Base-by-base conservation (phyloP, 2,329 filamentous ascomycete genomes). In the Dactylellina cionopaga region DNA sequence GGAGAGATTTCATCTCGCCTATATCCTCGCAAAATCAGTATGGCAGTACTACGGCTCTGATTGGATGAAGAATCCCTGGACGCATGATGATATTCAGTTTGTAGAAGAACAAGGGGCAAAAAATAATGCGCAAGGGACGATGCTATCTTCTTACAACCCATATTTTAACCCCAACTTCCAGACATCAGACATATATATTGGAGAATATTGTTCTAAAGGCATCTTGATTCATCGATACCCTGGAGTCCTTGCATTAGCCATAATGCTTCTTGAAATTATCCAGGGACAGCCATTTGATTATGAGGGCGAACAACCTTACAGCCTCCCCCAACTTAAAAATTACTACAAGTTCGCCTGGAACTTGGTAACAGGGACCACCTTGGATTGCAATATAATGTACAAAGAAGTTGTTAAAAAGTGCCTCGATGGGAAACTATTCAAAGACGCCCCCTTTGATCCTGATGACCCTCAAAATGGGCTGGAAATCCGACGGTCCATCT, bases 31-130 rank as follows among this genome's bases (percentile, higher is more conserved):
- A 15, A 71, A 71, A 13, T 71, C 66, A 4, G 51, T 71, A 15
- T 71, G 66, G 66, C 66, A 71, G 29, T 71, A 71, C 37, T 71
- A 71, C 22, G 66, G 66, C 5, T 64, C 66, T 3, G 66, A 64
- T 17, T 71, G 66, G 66, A 71, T 71, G 66, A 71, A 51, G n/a
- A 43, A 59, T 5, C 66, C 66, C 2, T 71, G 66, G 66, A 71
- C 66, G 6, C 59, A 71, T 33, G 35, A 64, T 46, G 43, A 71
- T 27, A 71, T 71, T 7, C 66, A 71, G n/a, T 71, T 71, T 10
- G n/a, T 71, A 4, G 33, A 71, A 46, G 66, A 71, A 9, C 25
- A 64, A 19, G n/a, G 31, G 13, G 22, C 66, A 7, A 22, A 9
- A 10, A 33, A 15, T 7, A 49, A 52, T n/a, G 15, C 43, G 15